A percentile compares a stretch with the other conserved stretches of the same genome.
phyloP scores from a whole-genome alignment of 2,329 filamentous ascomycete genomes.

The Botryotinia narcissicola region DNA sequence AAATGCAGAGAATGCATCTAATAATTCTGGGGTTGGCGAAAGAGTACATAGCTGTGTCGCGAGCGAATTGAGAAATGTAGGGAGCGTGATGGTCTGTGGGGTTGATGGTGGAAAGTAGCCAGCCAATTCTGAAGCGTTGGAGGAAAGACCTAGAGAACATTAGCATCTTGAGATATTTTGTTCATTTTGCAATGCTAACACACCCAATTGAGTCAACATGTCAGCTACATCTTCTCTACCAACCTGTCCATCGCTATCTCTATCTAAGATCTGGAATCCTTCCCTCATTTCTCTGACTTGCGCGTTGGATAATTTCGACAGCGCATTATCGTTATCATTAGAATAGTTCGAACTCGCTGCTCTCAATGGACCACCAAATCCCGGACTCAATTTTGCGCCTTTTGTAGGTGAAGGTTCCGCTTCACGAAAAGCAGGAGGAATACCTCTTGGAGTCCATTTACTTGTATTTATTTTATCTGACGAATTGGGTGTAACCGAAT shows the following conservation, averaged over 20 bases:
- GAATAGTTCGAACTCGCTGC: constrained; percentile 22
- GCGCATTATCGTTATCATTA: constrained; percentile 45
- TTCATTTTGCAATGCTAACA: constrained; percentile 18
- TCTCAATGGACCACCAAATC: constrained; percentile 34
- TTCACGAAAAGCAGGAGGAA: constrained; percentile 39
- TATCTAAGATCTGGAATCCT: constrained; percentile 89
- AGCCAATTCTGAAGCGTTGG: constrained; percentile 67
- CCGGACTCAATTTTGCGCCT: constrained; percentile 31
- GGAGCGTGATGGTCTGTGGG: constrained; percentile 74
- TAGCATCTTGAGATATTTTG: constrained; percentile 1
- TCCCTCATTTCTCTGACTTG: constrained; percentile 87
- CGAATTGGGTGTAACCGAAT: constrained; percentile 43
- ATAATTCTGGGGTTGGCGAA: constrained; percentile 74
- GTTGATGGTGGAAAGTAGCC: constrained; percentile 77
- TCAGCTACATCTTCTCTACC: constrained; percentile 80
- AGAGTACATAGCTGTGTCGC: constrained; percentile 71
- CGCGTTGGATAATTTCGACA: constrained; percentile 73
- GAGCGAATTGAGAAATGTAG: constrained; percentile 80
- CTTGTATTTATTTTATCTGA: constrained; percentile 24
- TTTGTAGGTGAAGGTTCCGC: constrained; percentile 37
- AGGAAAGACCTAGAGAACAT: constrained; percentile 62
- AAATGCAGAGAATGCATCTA: constrained; percentile 90
- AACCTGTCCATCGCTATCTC: constrained; percentile 81
- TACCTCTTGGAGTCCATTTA: constrained; percentile 37
- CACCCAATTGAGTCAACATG: constrained; percentile 83